Evolutionary conservation across 768 basidiomycete species (phyloP).

Genomic region (Mycena crocata): DNA sequence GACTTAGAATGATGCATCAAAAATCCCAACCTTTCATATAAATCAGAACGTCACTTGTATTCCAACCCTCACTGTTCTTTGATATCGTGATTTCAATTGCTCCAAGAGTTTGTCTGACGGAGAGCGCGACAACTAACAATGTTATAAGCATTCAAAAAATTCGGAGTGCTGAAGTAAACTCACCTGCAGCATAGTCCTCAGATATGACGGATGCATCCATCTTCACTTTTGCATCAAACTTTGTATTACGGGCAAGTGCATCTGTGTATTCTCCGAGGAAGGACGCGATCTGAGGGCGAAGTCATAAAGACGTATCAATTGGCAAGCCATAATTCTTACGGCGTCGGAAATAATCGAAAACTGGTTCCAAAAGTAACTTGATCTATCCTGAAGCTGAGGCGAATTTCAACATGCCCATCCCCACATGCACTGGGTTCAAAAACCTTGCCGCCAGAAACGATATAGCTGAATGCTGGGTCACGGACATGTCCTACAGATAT

Average conservation of each 20-base stretch:
- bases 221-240: constrained; percentile 60
- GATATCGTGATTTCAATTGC: constrained; percentile 69
- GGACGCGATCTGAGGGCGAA: constrained; percentile 3
- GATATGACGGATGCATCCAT: constrained; percentile 60
- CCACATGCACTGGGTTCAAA: background rate
- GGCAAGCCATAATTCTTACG: constrained; percentile 32
- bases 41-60: constrained; percentile 60
- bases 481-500: constrained; percentile 62
- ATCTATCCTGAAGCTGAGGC: constrained; percentile 33
- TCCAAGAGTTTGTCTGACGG: constrained; percentile 65
- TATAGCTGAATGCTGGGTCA: constrained; percentile 61
- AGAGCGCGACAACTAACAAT: constrained; percentile 67
- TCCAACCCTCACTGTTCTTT: constrained; percentile 56
- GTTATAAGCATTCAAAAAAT: too few species aligned
- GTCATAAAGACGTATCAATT: constrained; percentile 15
- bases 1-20: background rate
- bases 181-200: constrained; percentile 58
- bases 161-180: too few species aligned
- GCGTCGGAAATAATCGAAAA: constrained; percentile 40
- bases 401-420: background rate
- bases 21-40: constrained; percentile 65
- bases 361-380: constrained; percentile 48
- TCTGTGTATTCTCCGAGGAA: constrained; percentile 55
- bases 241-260: constrained; percentile 55
- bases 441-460: constrained; percentile 51